phyloP scores from a whole-genome alignment of 2,329 filamentous ascomycete genomes.

The Exophiala bonariae region DNA sequence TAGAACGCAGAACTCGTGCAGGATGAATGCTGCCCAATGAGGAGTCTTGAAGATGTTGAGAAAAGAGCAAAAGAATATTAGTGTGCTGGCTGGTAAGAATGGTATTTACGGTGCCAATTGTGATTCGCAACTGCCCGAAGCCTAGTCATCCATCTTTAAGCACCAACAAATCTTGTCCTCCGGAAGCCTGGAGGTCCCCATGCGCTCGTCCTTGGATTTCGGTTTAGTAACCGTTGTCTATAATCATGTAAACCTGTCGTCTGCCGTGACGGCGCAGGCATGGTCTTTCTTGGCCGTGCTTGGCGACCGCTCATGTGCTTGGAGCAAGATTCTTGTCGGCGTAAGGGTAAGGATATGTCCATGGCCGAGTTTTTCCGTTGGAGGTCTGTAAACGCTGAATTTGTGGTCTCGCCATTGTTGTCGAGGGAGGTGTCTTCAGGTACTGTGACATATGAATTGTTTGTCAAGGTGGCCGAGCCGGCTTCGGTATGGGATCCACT shows the following conservation, averaged over 20 bases:
- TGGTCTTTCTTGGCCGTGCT: not conserved
- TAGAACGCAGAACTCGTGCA: too few species aligned
- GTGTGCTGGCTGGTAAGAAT: too few species aligned
- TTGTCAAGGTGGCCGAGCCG: not conserved
- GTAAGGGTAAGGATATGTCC: too few species aligned
- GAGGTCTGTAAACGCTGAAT: not conserved
- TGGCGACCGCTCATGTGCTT: not conserved
- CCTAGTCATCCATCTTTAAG: constrained; percentile 1
- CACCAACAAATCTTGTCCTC: constrained; percentile 16
- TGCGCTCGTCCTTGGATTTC: constrained; percentile 8
- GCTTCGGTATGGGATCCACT: constrained; percentile 1
- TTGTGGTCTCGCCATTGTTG: not conserved
- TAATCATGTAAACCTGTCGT: constrained; percentile 13
- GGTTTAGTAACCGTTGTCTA: constrained; percentile 9
- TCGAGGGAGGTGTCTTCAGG: not conserved
- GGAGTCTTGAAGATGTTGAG: too few species aligned
- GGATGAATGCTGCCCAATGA: too few species aligned
- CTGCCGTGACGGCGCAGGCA: constrained; percentile 1
- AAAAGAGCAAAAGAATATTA: too few species aligned
- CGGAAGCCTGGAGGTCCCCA: constrained; percentile 12
- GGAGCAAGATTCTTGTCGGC: too few species aligned
- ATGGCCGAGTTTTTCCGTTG: too few species aligned
- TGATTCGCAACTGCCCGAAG: too few species aligned
- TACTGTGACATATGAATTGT: not conserved
- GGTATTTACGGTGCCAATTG: too few species aligned